Evolutionary conservation across 768 basidiomycete species (phyloP), one percentile per base, ranked within the genome.

Genomic region (Auricularia sp.): DNA sequence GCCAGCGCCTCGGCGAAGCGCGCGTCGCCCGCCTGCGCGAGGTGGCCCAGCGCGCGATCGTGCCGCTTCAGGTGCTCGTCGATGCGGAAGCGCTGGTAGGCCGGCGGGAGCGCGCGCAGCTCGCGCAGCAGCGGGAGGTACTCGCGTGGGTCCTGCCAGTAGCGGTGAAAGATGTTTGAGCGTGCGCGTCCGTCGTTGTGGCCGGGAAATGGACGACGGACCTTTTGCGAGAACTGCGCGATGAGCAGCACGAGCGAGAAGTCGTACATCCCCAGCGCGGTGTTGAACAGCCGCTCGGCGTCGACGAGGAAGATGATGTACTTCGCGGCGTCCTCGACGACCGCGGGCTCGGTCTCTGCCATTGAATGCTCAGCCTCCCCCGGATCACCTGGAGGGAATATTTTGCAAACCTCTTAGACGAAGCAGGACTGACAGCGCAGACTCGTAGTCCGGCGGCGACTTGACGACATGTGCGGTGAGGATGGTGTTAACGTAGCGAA

Each of bases 221-320:
- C 95, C 84, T 96, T 97, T 73, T 98, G 95, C 59, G 96, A 90
- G 71, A 97, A 89, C 72, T 98, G 97, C 1, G 97, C 95, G 51
- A 99, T 84, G 87, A 98, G 88, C 29, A 98, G 78, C 6, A 98
- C 96, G 18, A 99, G 79, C 35, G 91, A 87, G 77, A 98, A 98
- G 75, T 99, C 94, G 71, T 99, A 99, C 94, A 98, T 98, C 21
- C 97, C 97, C 36, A 99, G 82, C 1, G 97, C 97, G 11, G 91
- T 90, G 73, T 98, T 87, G 76, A 96, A 98, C 3, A 99, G 81
- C 56, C 81, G 80, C 70, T 98, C 86, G 0, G 93, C 93, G 68
- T 98, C 93, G 21, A 93, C 92, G 36, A 99, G 83, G 81, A 98
- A 99, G 73, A 98, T 98, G 73, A 98, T 88, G 71, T 98, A 99